Evolutionary conservation across 2,329 filamentous ascomycete species (phyloP), one percentile per base, ranked within the genome.

Genomic region (Ilyonectria destructans): DNA sequence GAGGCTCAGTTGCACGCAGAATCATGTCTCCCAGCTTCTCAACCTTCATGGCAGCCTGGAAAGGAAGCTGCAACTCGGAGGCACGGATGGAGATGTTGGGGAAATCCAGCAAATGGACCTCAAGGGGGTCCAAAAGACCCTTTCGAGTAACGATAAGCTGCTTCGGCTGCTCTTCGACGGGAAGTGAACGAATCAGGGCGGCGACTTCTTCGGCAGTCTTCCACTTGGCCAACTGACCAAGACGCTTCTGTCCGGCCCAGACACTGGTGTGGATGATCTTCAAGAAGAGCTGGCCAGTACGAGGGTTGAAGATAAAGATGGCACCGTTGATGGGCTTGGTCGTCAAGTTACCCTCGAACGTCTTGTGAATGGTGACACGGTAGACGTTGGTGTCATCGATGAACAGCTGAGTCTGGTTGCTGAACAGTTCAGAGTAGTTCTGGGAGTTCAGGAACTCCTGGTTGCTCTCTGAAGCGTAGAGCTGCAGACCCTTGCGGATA

Each of bases 21-120:
- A 99, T 99, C 96, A 99, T 98, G 83, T 99, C 97, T 73, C 96
- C 97, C 52, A 99, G 89, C 83, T 99, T 99, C 84, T 99, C 96
- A 2, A 99, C 95, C 87, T 99, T 99, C 96, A 99, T 99, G 1
- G 97, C 97, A 62, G 96, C 96, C 83, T 99, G 97, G 93, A 99
- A 99, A 2, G 96, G 96, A 71, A 99, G 86, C 81, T 99, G 96
- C 74, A 99, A 85, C 82, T 99, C 96, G 0, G 96, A 99, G 12
- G 96, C 96, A 74, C 96, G 93, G 75, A 99, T 99, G 2, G 96
- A 98, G 73, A 99, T 99, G 80, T 99, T 99, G 62, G 96, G 96
- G 87, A 99, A 99, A 81, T 99, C 97, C 48, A 99, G 91, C 78
- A 99, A 82, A 79, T 99, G 97, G 17, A 99, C 96, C 81, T 99